phyloP scores from a whole-genome alignment of 805 yeast genomes.

The Kluyveromyces aestuarii region DNA sequence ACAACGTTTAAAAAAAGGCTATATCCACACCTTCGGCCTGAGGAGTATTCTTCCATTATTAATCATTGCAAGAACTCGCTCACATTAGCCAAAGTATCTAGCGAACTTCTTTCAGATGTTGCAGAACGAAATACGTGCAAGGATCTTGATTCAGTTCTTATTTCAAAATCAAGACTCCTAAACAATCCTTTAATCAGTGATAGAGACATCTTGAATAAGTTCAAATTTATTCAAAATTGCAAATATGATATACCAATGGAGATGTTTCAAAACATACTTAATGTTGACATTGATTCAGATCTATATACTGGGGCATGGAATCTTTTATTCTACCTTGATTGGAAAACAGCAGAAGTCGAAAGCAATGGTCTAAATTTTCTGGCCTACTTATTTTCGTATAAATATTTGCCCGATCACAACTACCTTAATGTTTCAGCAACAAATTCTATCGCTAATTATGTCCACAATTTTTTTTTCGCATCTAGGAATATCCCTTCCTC shows the following conservation, averaged over 20 bases:
- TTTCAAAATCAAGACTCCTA: neutral
- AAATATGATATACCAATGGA: neutral
- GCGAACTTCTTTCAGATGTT: neutral
- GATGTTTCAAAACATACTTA: neutral
- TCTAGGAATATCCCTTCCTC: neutral
- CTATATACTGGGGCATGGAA: neutral
- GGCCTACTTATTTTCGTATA: neutral
- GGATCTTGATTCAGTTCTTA: neutral
- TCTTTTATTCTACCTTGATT: neutral
- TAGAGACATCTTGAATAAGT: neutral
- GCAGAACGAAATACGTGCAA: neutral
- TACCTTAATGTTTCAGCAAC: neutral
- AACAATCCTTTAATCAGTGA: neutral
- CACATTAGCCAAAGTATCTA: neutral
- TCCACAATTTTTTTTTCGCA: neutral
- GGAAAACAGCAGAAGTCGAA: neutral
- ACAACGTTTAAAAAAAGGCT: conserved; percentile 1
- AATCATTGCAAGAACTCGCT: neutral
- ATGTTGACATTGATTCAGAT: neutral
- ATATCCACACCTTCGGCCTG: neutral
- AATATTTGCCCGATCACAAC: neutral
- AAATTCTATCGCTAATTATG: neutral
- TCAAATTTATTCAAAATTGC: neutral
- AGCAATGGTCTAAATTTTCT: neutral
- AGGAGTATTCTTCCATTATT: neutral